Evolutionary conservation across 2,329 filamentous ascomycete species (phyloP), one percentile per base, ranked within the genome.

Genomic region (Aspergillus transmontanensis): DNA sequence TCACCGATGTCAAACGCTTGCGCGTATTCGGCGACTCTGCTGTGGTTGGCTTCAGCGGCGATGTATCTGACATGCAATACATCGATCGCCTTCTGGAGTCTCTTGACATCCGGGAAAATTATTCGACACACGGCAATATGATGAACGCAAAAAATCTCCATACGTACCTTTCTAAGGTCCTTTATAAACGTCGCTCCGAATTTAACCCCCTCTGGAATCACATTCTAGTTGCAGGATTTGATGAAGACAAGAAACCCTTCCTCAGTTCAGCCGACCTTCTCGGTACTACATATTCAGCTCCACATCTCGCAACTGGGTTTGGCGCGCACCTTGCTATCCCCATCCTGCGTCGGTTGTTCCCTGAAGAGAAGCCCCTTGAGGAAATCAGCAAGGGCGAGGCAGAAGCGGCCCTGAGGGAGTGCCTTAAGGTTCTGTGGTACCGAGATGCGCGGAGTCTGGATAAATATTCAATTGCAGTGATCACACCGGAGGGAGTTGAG

Each of bases 21-120:
- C 93, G 93, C 73, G 86, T 89, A 72, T 98, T 98, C 81, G 92
- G 93, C 81, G 85, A 89, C 69, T 88, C 89, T 68, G 89, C 93
- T 34, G 87, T 98, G 64, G 86, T 99, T 75, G 95, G 95, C 73
- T 96, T 98, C 82, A 93, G 93, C 78, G 95, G 95, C 79, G 95
- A 99, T 83, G 90, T 99, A 72, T 96, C 92, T 68, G 95, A 99
- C 84, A 98, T 99, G 95, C 95, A 99, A 84, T 96, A 96, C 84
- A 89, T 99, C 71, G 91, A 97, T 86, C 85, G 95, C 72, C 88
- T 97, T 75, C 90, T 99, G 71, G 90, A 87, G 75, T 90, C 92
- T 67, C 90, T 98, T 72, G 89, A 91, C 77, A 93, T 96, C 79
- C 86, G 90, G 78, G 94, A 98, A 84, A 90, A 93, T 76, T 98